Evolutionary conservation across 768 basidiomycete genomes (phyloP), one percentile per base, ranked within the genome.

Genomic region (Rhizopogon rudus): DNA sequence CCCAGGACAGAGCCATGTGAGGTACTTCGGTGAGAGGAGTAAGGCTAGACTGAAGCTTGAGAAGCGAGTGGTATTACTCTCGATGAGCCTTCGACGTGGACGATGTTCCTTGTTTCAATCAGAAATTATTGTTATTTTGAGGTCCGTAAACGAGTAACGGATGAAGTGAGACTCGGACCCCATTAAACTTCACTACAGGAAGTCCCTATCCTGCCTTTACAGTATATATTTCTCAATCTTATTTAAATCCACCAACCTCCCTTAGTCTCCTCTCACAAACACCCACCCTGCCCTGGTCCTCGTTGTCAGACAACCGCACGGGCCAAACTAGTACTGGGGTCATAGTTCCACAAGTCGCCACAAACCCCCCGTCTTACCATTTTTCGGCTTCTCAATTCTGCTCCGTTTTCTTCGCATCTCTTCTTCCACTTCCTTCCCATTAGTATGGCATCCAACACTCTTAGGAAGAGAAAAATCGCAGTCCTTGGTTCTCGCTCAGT

Each of bases 381-480:
- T 60, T 61, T 62, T 65, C 57, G 51, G 56, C 10, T 60, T 56
- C 61, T 52, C 58, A 51, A 44, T 55, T 48, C 28, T 59, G 42
- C 63, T 56, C 53, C 40, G 13, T 14, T 22, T 35, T 49, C 46
- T 42, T 58, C 58, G 33, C 58, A 52, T 57, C 56, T 61, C 54
- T 54, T 25, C 44, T 59, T 52, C 54, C 31, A 44, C 45, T 55
- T 52, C 56, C 51, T 43, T 55, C 28, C 42, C 53, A 44, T 43
- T 49, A 59, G 61, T 25, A 70, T 73, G 69, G 61, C 71, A 33
- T 59, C 70, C 52, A 70, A 61, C 57, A 73, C 67, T 31, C 72
- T 90, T 71, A 88, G 82, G 77, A 88, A 88, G 76, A 80, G 91
- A 68, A 94, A 91, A 77, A 93, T 95, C 59, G 92, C 90, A 46